These are phyloP conservation scores for Magnaporthiopsis rhizophila DNA, from an alignment of 2,329 filamentous ascomycete genomes.

Conservation along the genomic window DNA sequence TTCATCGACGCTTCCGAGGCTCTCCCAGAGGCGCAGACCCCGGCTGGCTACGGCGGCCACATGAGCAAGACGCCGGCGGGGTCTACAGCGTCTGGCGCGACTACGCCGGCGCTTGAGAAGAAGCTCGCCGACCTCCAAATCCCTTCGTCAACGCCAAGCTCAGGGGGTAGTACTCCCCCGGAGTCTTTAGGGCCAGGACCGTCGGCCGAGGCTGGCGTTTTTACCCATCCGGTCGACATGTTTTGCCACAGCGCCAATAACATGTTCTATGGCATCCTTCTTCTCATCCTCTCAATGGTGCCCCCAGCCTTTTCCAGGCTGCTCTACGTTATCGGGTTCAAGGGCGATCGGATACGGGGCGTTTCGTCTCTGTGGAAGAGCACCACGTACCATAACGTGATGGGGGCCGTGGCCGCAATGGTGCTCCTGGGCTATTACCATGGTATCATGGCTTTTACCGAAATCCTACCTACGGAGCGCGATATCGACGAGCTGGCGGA, in stretches of 20 bases:
- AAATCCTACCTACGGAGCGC: slow-evolving; percentile 65
- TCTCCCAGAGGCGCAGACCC: slow-evolving; percentile 32
- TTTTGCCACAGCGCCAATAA: slow-evolving; percentile 87
- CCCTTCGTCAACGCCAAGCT: slow-evolving; percentile 1
- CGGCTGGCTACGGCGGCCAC: slow-evolving; percentile 38
- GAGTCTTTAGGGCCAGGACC: background rate
- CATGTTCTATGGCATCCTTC: slow-evolving; percentile 80
- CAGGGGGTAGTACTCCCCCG: background rate
- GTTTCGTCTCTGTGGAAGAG: slow-evolving; percentile 86
- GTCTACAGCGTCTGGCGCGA: slow-evolving; percentile 6
- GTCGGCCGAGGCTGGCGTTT: slow-evolving; percentile 34
- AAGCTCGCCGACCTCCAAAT: slow-evolving; percentile 8
- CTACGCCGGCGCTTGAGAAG: slow-evolving; percentile 9
- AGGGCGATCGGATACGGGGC: slow-evolving; percentile 76
- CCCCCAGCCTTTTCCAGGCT: slow-evolving; percentile 85
- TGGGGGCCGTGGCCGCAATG: slow-evolving; percentile 82
- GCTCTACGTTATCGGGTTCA: slow-evolving; percentile 82
- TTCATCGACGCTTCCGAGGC: slow-evolving; percentile 51
- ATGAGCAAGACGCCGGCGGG: slow-evolving; percentile 20
- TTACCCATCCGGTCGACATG: slow-evolving; percentile 69
- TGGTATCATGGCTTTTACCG: slow-evolving; percentile 69
- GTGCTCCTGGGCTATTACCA: slow-evolving; percentile 83
- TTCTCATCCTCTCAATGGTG: slow-evolving; percentile 84
- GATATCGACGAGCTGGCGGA: slow-evolving; percentile 39
- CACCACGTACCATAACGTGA: slow-evolving; percentile 77